Base-by-base conservation (phyloP, 2,329 filamentous ascomycete species). In the Sporothrix protearum region DNA sequence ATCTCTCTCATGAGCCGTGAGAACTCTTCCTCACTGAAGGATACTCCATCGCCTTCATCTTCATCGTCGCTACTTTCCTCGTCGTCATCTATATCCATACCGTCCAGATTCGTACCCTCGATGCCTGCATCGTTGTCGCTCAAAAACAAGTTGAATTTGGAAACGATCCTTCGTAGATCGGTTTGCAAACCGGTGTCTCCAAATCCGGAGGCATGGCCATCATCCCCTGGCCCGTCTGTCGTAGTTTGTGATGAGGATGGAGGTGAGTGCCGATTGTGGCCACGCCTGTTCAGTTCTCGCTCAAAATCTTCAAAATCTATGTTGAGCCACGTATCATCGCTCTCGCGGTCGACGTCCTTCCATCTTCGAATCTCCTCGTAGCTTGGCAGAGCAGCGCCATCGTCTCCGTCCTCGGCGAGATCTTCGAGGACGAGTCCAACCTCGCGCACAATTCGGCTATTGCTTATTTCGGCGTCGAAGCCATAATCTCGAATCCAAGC, bases 271-370 rank as follows among this genome's bases (percentile, higher is more conserved):
- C 47, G 3, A 8, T 61, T 16, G 49, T 30, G 47, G 14, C 39
- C 4, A 63, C 81, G 83, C 0, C 86, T 85, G 39, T 86, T 84
- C 1, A 99, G 82, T 78, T 97, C 94, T 36, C 86, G 85, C 77
- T 97, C 94, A 71, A 99, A 93, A 74, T 97, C 94, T 22, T 91
- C 87, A 75, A 93, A 97, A 77, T 94, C 90, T 71, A 99, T 96
- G 76, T 98, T 90, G 75, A 99, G 84, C 96, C 96, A 99, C 28
- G 87, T 86, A 76, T 98, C 96, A 76, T 94, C 89, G 73, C 98
- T 95, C 67, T 95, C 88, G n/a, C 83, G 85, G 39, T 83, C 81
- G 2, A 78, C 78, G 39, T 85, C 80, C 47, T 85, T 83, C 95
- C 96, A 98, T 1, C 78, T 76, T 33, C 80, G 80, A 10, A 98